phyloP scores from a whole-genome alignment of 371 early-diverging fungal species.

The Saksenaea vasiformis region DNA sequence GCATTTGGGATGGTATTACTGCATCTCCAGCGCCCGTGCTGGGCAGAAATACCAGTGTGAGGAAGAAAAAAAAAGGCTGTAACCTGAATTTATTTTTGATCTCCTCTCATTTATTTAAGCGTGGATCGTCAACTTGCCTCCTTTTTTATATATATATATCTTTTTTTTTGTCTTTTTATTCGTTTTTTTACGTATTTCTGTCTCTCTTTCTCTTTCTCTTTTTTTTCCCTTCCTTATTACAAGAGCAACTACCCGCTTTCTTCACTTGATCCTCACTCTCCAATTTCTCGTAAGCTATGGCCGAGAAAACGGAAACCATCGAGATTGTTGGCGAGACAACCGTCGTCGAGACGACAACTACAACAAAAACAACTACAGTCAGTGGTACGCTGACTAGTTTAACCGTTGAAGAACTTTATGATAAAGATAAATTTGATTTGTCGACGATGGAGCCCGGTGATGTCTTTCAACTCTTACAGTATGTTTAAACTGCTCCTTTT shows the following conservation, averaged over 20 bases:
- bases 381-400: conserved; percentile 6
- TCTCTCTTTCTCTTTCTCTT: not conserved
- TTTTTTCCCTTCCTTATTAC: not conserved
- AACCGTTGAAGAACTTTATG: conserved; percentile 74
- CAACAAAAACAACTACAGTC: not conserved
- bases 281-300: conserved; percentile 10
- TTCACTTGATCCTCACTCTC: not conserved
- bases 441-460: conserved; percentile 78
- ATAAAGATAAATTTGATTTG: conserved; percentile 81
- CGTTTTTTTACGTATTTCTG: not conserved
- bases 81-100: conserved; percentile 3
- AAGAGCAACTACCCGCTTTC: not conserved
- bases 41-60: not conserved
- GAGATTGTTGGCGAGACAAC: conserved; percentile 13
- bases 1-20: conserved; percentile 1
- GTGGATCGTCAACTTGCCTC: not conserved
- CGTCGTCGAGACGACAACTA: not conserved
- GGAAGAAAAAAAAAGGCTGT: not conserved
- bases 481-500: conserved; percentile 22
- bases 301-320: conserved; percentile 13
- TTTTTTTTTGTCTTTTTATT: not conserved
- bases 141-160: not conserved
- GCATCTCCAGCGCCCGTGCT: conserved; percentile 1
- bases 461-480: conserved; percentile 72
- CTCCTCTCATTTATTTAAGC: conserved; percentile 6